phyloP scores from a whole-genome alignment of 768 basidiomycete genomes.

The Macrolepiota albuminosa region DNA sequence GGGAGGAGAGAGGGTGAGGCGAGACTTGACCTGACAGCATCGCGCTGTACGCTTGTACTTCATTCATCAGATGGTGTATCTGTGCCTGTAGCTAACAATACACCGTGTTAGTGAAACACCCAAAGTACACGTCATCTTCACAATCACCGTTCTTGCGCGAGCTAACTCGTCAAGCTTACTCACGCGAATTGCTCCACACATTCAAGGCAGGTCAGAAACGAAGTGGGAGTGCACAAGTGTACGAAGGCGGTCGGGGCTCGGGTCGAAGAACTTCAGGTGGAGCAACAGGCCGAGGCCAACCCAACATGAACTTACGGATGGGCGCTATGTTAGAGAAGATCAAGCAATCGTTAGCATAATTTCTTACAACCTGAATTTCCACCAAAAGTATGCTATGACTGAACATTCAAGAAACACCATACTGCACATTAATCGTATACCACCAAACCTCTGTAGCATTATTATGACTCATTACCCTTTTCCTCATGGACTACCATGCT shows the following conservation, averaged over 20 bases:
- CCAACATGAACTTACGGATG: constrained; percentile 84
- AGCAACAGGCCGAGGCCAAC: constrained; percentile 40
- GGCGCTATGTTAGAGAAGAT: constrained; percentile 83
- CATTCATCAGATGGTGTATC: too few species aligned
- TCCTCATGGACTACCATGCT: constrained; percentile 53
- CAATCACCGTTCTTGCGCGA: constrained; percentile 38
- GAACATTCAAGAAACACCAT: neutral
- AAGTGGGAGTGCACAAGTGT: constrained; percentile 20
- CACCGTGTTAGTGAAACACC: too few species aligned
- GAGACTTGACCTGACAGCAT: too few species aligned
- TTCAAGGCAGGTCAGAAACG: constrained; percentile 44
- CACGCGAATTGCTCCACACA: constrained; percentile 49
- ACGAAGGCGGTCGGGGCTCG: constrained; percentile 14
- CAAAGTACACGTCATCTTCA: too few species aligned
- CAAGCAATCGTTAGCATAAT: constrained; percentile 48
- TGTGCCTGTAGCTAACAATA: too few species aligned
- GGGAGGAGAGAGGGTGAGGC: too few species aligned
- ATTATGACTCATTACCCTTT: constrained; percentile 38
- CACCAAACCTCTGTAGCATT: constrained; percentile 8
- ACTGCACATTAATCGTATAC: constrained; percentile 7
- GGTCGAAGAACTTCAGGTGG: constrained; percentile 22
- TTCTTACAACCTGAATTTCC: neutral
- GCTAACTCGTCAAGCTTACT: constrained; percentile 59
- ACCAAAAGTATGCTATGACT: constrained; percentile 8
- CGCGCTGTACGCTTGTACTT: too few species aligned